These are phyloP conservation scores for Vinca minor DNA, from an alignment of 257 asterid species.

Conservation along the genomic window DNA sequence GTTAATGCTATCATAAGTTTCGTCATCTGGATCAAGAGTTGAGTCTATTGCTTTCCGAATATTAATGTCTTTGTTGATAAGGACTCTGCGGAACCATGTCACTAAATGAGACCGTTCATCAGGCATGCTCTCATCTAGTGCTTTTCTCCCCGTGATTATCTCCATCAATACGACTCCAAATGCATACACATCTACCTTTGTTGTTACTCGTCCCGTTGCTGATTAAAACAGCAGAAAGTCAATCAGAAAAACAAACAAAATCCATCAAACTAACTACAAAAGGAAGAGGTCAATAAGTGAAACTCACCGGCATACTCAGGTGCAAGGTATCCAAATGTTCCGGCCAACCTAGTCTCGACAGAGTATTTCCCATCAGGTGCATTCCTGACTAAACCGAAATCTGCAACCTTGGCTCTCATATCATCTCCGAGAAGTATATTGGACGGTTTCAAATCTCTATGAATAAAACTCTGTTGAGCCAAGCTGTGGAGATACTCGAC, in stretches of 20 bases:
- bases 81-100: constrained; percentile 89
- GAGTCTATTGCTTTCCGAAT: constrained; percentile 63
- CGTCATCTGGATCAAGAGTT: constrained; percentile 58
- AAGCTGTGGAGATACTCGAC: constrained; percentile 91
- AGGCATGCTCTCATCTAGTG: constrained; percentile 71
- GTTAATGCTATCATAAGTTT: constrained; percentile 68
- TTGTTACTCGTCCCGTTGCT: constrained; percentile 96
- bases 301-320: constrained; percentile 88
- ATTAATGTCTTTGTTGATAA: constrained; percentile 70
- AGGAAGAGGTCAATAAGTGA: background rate
- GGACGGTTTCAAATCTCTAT: constrained; percentile 80
- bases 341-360: constrained; percentile 88
- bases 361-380: constrained; percentile 95
- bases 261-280: background rate
- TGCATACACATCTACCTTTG: constrained; percentile 87
- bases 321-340: constrained; percentile 94
- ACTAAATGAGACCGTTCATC: constrained; percentile 85
- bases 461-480: constrained; percentile 93
- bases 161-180: constrained; percentile 90
- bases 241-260: background rate
- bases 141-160: constrained; percentile 74
- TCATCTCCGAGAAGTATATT: constrained; percentile 87
- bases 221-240: background rate
- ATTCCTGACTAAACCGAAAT: constrained; percentile 79
- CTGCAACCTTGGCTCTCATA: constrained; percentile 97